Evolutionary conservation across 129 eudicot genomes (phyloP), one percentile per base, ranked within the genome.

Genomic region (Saussurea involucrata): DNA sequence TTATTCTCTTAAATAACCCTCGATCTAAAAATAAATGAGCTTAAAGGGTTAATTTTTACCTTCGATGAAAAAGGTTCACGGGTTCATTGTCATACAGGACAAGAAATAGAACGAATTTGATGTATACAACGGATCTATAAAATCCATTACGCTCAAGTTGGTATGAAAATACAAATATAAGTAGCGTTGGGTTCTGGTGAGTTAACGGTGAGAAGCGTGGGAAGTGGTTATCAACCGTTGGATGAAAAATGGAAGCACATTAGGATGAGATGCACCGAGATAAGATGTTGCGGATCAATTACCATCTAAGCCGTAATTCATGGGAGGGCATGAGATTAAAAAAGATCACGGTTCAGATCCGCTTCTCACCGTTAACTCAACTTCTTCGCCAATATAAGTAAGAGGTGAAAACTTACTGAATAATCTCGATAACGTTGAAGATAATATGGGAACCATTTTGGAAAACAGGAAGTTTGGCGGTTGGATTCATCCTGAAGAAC

Each of bases 401-500:
- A n/a, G n/a, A n/a, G 44, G 21, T 4, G 55, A 40, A 69, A 76
- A 86, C 97, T 33, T 93, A 93, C 98, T 87, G 92, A 55, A 90
- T 91, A 33, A 93, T 93, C 77, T 93, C 96, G 24, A 93, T 86
- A 4, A 97, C 91, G 74, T 91, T 81, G 76, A 82, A 90, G 75
- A 93, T 72, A 37, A 91, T 76, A 82, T 90, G 93, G 12, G 93
- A 83, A 24, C 98, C 98, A 57, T 93, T 93, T 85, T 93, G 93
- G 79, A 93, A 93, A 77, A 94, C 97, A 0, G 98, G 97, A 29
- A 94, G 86, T 68, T 84, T 86, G 25, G 88, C 97, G 24, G 85
- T 84, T n/a, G 96, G 97, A 84, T 94, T 94, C 93, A 89, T 86
- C 76, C 90, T 79, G 77, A 94, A 94, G 81, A 89, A 91, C 24